A percentile compares a stretch with the other conserved stretches of the same genome.
Conservation (phyloP, 1,139 yeast species). For the Taphrina deformans region DNA sequence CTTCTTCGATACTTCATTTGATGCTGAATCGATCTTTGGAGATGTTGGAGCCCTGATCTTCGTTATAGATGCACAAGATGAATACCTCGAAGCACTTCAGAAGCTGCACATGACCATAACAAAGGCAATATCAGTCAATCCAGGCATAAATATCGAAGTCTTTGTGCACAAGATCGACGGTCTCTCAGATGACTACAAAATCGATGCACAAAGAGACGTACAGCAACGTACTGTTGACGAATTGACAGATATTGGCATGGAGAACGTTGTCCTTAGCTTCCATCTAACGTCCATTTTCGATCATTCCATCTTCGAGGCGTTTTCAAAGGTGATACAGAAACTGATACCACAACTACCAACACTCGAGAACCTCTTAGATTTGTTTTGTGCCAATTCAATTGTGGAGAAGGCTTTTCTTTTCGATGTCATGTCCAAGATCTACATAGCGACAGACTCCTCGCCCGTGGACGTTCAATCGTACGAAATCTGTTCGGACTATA, state of each 20-base stretch:
- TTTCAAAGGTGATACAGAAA: conserved; percentile 87
- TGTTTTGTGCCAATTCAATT: conserved; percentile 74
- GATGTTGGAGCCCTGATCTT: conserved; percentile 92
- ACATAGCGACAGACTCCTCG: conserved; percentile 92
- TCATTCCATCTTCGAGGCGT: conserved; percentile 93
- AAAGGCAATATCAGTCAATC: conserved; percentile 82
- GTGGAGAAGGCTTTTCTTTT: conserved; percentile 90
- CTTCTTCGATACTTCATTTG: conserved; percentile 78
- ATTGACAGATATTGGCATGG: conserved; percentile 79
- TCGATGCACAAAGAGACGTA: conserved; percentile 90
- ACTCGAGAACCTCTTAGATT: conserved; percentile 82
- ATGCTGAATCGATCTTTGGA: conserved; percentile 71
- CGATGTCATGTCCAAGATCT: conserved; percentile 89
- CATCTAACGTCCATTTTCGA: conserved; percentile 92
- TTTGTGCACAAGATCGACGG: conserved; percentile 95
- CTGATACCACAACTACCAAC: conserved; percentile 85
- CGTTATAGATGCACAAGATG: conserved; percentile 90
- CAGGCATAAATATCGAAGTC: conserved; percentile 83
- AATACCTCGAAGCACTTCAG: conserved; percentile 85
- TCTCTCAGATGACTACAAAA: conserved; percentile 76
- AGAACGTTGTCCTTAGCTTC: conserved; percentile 87
- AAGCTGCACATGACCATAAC: conserved; percentile 86
- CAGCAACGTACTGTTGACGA: conserved; percentile 96
- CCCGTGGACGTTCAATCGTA: conserved; percentile 95
- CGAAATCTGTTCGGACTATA: conserved; percentile 95